Base-by-base conservation (phyloP, 73 alveolate species). In the Paramecium bursaria region DNA sequence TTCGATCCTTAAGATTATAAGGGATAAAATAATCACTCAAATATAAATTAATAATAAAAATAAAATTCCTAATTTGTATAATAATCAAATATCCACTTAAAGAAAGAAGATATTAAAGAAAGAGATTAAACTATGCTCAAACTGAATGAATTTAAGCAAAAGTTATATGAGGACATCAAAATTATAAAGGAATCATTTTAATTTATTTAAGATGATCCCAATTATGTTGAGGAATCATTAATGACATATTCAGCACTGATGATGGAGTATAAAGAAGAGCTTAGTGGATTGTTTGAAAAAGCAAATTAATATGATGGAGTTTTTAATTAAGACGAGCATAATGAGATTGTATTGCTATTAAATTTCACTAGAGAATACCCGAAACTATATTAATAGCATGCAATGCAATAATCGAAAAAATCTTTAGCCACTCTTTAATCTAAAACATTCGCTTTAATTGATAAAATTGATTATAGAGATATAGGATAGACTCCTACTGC, bases 101-200 rank as follows among this genome's bases (percentile, higher is more conserved):
- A n/a, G n/a, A n/a, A n/a, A n/a, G 17, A 61, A 10, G 42, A 61
- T 61, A 61, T 19, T 7, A 15, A 11, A 61, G 57, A 61, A 61
- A 61, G 80, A 19, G 80, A 61, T 61, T 10, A 61, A 35, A 35
- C 42, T 46, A 61, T 61, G 55, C 80, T 61, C 6, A n/a, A n/a
- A n/a, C n/a, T n/a, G 21, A 61, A 35, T 46, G 31, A 33, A 61
- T 52, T 61, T 35, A 61, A 33, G 2, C 4, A 13, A 5, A n/a
- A 10, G 5, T 15, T 33, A 61, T 11, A 7, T 33, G 3, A 39
- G 5, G 49, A 7, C 49, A 61, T 52, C 31, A 21, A n/a, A 29
- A 61, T 35, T 39, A 22, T 35, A 61, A 61, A 7, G 42, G 26
- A 35, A 19, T 14, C 48, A 35, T 61, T 61, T 35, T 0, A 2